phyloP scores from a whole-genome alignment of 768 basidiomycete genomes.

The Mycena galopus region DNA sequence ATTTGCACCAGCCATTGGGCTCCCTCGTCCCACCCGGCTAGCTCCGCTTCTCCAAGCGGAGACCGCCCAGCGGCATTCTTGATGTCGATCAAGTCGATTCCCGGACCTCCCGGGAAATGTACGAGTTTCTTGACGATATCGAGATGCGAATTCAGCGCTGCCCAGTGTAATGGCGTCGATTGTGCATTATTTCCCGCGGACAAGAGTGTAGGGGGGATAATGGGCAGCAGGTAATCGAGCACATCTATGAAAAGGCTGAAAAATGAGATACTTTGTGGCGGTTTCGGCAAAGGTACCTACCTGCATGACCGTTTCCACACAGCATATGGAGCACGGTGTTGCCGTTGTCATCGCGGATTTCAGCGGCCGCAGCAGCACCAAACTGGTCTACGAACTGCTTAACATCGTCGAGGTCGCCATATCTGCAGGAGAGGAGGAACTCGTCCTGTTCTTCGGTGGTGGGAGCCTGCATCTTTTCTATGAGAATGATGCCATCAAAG shows the following conservation, averaged over 20 bases:
- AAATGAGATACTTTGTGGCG: conserved; percentile 50
- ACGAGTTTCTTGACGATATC: conserved; percentile 71
- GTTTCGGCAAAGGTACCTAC: conserved; percentile 69
- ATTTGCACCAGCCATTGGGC: conserved; percentile 85
- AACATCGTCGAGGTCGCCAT: conserved; percentile 88
- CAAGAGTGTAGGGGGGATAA: conserved; percentile 66
- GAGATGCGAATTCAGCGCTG: conserved; percentile 86
- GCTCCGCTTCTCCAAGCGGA: conserved; percentile 86
- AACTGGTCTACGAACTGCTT: conserved; percentile 72
- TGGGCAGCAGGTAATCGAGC: conserved; percentile 79
- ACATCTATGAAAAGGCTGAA: conserved; percentile 73
- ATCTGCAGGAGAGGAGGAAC: conserved; percentile 85
- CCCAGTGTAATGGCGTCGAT: conserved; percentile 95
- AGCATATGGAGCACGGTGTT: conserved; percentile 91
- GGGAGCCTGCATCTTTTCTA: conserved; percentile 41
- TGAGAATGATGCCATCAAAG: neutral
- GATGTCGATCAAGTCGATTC: conserved; percentile 78
- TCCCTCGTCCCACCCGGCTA: conserved; percentile 86
- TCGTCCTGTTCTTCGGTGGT: conserved; percentile 75
- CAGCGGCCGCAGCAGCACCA: conserved; percentile 61
- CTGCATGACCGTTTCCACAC: conserved; percentile 89
- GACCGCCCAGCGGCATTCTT: conserved; percentile 81
- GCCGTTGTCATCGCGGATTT: conserved; percentile 77
- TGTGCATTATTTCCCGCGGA: conserved; percentile 74
- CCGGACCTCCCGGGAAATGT: conserved; percentile 66